Evolutionary conservation across 2,329 filamentous ascomycete species (phyloP), one percentile per base, ranked within the genome.

Genomic region (Beauveria bassiana): DNA sequence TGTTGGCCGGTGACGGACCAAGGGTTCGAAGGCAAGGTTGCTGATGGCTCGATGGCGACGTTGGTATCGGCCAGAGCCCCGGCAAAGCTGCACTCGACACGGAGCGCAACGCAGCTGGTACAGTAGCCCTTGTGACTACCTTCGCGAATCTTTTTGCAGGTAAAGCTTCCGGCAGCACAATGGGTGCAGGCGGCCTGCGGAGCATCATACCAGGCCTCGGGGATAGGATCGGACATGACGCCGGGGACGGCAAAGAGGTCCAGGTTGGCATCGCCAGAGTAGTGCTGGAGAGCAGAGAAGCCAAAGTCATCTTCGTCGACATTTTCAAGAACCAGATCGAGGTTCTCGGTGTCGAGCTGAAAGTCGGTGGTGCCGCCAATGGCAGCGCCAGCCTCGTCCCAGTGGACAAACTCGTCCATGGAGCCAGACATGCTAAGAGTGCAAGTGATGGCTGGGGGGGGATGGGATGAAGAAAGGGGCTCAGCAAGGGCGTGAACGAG

Each of bases 381-480:
- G 46, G 72, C 70, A 47, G 76, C 73, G 51, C 74, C 79, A 55
- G 78, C 76, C 62, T 79, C 73, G 66, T 85, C 82, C 82, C 84
- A 87, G 69, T 86, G 78, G 71, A 89, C 81, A 69, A 88, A 85
- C 64, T 86, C 81, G 61, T 87, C 84, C 77, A 82, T 75, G 59
- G 84, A 79, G 61, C 82, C 68, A 62, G 61, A 34, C 47, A 54
- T 62, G 43, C 14, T 22, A 31, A 26, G 31, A 20, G 51, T 45
- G 18, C 34, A 51, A 46, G 42, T 18, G n/a, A 51, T 12, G 26
- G 24, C 28, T 12, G n/a, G 22, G 9, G 1, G n/a, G 18, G 12
- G 34, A 18, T 12, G 31, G 31, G 31, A 34, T 10, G 26, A 9
- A 1, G 20, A 22, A 18, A 18, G 49, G 12, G 38, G 60, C 45